phyloP scores from a whole-genome alignment of 768 basidiomycete genomes.

The Agaricus bisporus region DNA sequence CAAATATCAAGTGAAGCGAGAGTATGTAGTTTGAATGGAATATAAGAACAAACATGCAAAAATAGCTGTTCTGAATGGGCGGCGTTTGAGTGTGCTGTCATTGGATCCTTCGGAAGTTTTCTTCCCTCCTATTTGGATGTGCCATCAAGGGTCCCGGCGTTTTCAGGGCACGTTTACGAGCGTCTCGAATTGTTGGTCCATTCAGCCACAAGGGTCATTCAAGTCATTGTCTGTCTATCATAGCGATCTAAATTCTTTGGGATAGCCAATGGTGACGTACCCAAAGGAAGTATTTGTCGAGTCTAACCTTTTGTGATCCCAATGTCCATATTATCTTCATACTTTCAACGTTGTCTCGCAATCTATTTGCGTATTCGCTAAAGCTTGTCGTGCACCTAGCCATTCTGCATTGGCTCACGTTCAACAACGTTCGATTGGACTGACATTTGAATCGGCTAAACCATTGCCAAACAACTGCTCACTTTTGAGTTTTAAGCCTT shows the following conservation, averaged over 20 bases:
- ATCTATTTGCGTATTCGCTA: too few relatives aligned
- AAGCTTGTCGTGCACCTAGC: too few relatives aligned
- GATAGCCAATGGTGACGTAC: background rate
- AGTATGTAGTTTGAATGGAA: background rate
- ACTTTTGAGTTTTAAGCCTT: too few relatives aligned
- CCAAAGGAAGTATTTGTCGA: background rate
- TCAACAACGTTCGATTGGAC: too few relatives aligned
- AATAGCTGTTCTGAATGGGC: background rate
- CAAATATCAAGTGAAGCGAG: background rate
- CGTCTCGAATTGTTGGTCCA: background rate
- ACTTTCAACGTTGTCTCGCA: too few relatives aligned
- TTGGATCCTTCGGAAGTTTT: background rate
- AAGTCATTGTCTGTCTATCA: background rate
- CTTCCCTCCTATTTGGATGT: too few relatives aligned
- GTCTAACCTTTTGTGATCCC: background rate
- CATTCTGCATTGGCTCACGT: too few relatives aligned
- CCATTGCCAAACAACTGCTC: too few relatives aligned
- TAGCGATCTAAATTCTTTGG: background rate
- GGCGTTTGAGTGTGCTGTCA: background rate
- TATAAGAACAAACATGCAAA: background rate
- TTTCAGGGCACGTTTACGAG: background rate
- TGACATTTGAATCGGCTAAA: too few relatives aligned
- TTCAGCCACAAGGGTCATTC: conserved; percentile 1
- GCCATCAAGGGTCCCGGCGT: background rate
- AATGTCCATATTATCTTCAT: too few relatives aligned